These are phyloP conservation scores for Ramichloridium luteum DNA, from an alignment of 2,329 filamentous ascomycete genomes.

Conservation along the genomic window DNA sequence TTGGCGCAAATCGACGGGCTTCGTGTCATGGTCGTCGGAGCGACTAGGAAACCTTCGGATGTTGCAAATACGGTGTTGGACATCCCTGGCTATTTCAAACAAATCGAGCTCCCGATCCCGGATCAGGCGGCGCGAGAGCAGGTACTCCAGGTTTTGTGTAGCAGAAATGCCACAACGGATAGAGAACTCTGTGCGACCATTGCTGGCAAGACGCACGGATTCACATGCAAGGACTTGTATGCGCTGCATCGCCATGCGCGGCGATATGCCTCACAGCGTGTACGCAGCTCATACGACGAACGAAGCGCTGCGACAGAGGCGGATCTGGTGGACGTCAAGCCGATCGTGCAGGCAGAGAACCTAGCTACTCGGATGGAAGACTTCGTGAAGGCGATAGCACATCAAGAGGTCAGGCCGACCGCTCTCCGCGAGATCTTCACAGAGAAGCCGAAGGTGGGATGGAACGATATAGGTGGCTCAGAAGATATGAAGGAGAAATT, in stretches of 20 bases:
- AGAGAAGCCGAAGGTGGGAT: constrained; percentile 74
- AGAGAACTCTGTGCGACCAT: constrained; percentile 46
- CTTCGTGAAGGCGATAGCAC: constrained; percentile 49
- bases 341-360: neutral
- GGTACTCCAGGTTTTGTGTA: constrained; percentile 57
- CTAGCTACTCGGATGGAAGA: constrained; percentile 32
- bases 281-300: too few species aligned
- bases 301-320: too few species aligned
- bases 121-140: constrained; percentile 57
- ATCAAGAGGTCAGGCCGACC: constrained; percentile 56
- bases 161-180: constrained; percentile 35
- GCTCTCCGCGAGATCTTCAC: constrained; percentile 84
- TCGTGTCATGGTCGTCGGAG: constrained; percentile 60
- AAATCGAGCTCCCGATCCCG: constrained; percentile 67
- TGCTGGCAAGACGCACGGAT: constrained; percentile 72
- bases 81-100: constrained; percentile 50
- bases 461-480: constrained; percentile 81
- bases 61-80: constrained; percentile 58
- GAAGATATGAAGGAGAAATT: constrained; percentile 55
- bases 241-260: constrained; percentile 34
- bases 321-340: neutral
- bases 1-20: constrained; percentile 44
- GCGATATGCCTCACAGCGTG: neutral
- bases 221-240: constrained; percentile 66
- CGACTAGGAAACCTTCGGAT: constrained; percentile 60